Conservation (phyloP, 805 yeast species). For the Wickerhamomyces ciferrii region DNA sequence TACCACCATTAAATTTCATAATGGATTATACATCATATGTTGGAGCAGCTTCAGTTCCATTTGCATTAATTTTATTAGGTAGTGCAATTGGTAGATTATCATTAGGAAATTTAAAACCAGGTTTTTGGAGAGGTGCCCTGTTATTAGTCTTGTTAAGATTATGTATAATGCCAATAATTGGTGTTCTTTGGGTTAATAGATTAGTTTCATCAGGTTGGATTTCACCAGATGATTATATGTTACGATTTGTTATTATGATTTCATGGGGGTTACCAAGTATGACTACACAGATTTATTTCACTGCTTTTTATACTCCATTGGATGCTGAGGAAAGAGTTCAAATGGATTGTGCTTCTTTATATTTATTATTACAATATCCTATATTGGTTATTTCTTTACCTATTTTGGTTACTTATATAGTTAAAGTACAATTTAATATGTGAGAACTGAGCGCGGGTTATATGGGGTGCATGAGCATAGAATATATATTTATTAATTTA, state of each 20-base stretch:
- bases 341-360: constrained; percentile 6
- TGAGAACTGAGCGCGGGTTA: too few relatives aligned
- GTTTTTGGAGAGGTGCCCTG: constrained; percentile 60
- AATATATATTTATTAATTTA: too few relatives aligned
- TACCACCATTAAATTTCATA: constrained; percentile 77
- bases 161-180: constrained; percentile 70
- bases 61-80: constrained; percentile 75
- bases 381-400: constrained; percentile 5
- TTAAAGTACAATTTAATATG: constrained; percentile 3
- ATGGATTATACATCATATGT: constrained; percentile 76
- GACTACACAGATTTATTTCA: constrained; percentile 77
- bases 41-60: constrained; percentile 85
- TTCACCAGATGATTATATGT: constrained; percentile 35
- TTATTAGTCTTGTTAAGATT: constrained; percentile 51
- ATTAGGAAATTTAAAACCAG: constrained; percentile 54
- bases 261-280: constrained; percentile 81
- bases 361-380: constrained; percentile 5
- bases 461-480: too few relatives aligned
- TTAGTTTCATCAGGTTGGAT: constrained; percentile 60
- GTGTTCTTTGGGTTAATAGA: constrained; percentile 59
- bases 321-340: constrained; percentile 4
- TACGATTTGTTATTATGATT: constrained; percentile 67
- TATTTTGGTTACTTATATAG: constrained; percentile 3
- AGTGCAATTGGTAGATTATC: constrained; percentile 76
- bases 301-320: constrained; percentile 72